Evolutionary conservation across 1,284 basidiomycete species (phyloP).

Genomic region (Ganoderma meredithae): DNA sequence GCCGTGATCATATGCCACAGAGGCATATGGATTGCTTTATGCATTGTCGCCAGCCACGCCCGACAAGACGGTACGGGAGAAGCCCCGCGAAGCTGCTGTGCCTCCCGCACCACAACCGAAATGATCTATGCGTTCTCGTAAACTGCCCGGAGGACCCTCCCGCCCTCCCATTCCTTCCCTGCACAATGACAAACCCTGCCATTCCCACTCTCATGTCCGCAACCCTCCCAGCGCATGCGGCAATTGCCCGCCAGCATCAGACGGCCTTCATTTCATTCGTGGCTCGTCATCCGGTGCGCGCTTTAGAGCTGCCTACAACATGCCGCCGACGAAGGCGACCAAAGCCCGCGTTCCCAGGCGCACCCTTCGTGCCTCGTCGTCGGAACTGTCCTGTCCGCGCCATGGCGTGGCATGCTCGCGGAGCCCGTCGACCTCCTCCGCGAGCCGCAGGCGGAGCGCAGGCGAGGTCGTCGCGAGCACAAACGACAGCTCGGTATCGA

Average conservation of each 20-base stretch:
- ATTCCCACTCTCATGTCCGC: constrained; percentile 23
- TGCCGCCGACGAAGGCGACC: constrained; percentile 70
- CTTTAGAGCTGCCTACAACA: constrained; percentile 52
- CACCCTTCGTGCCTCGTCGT: constrained; percentile 64
- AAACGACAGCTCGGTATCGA: constrained; percentile 95
- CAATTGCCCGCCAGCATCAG: neutral
- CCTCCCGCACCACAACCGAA: neutral
- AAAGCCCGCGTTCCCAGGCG: constrained; percentile 73
- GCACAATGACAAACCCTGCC: constrained; percentile 2
- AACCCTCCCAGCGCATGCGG: constrained; percentile 4
- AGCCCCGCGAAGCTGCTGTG: neutral
- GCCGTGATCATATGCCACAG: neutral
- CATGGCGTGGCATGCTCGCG: constrained; percentile 57
- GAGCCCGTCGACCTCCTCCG: constrained; percentile 55
- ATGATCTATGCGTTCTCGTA: neutral
- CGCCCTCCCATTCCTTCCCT: neutral
- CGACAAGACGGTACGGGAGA: neutral
- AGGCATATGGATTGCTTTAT: constrained; percentile 5
- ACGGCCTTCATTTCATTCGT: neutral
- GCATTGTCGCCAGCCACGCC: constrained; percentile 5
- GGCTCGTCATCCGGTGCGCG: neutral
- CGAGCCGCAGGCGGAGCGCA: constrained; percentile 48
- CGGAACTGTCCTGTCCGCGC: constrained; percentile 52
- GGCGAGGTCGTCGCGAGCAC: constrained; percentile 76
- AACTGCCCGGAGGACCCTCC: neutral